Evolutionary conservation across 495 filamentous ascomycete genomes (phyloP).

Genomic region (Chaetomidium leptoderma): DNA sequence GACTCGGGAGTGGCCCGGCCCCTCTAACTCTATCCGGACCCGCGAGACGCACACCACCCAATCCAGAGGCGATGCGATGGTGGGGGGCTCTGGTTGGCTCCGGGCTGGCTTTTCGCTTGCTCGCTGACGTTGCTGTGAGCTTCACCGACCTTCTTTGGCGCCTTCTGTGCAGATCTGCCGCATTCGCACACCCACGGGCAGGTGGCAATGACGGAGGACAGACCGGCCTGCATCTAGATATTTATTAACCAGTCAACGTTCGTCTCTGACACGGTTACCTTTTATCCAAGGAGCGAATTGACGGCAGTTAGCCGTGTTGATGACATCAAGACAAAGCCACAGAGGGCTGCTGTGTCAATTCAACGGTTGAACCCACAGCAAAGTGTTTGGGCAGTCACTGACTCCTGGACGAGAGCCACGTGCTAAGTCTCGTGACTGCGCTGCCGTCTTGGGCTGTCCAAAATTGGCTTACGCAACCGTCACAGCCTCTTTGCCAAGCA

Average conservation of each 20-base stretch:
- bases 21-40: neutral
- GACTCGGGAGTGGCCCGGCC: slow-evolving; percentile 18
- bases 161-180: slow-evolving; percentile 32
- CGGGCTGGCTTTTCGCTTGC: neutral
- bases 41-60: neutral
- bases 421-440: slow-evolving; percentile 13
- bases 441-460: neutral
- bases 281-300: too few species aligned
- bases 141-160: slow-evolving; percentile 22
- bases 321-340: too few species aligned
- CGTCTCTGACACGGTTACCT: too few species aligned
- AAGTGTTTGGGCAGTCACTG: too few species aligned
- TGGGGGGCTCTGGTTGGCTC: slow-evolving; percentile 14
- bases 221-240: too few species aligned
- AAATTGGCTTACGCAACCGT: neutral
- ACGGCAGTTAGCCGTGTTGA: too few species aligned
- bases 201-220: slow-evolving; percentile 6
- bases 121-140: slow-evolving; percentile 23
- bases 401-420: too few species aligned
- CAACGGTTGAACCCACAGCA: too few species aligned
- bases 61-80: neutral
- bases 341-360: too few species aligned
- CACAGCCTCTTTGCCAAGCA: slow-evolving; percentile 32
- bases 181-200: slow-evolving; percentile 8
- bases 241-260: too few species aligned